Base-by-base conservation (phyloP, 352 stramenopile genomes). In the Phytopythium boreale region DNA sequence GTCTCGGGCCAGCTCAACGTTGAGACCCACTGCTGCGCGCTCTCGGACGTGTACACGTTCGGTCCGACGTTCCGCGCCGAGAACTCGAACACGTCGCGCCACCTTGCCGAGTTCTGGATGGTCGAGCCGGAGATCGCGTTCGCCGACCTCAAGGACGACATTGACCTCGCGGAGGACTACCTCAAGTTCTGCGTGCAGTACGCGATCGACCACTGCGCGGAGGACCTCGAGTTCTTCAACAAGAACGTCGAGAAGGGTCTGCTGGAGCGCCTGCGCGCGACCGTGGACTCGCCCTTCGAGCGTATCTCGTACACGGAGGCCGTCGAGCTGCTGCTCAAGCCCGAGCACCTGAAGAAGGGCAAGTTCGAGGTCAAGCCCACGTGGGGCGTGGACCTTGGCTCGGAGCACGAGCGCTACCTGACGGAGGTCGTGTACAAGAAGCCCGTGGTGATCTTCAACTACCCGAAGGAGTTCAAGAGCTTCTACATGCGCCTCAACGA, bases 401-500 rank as follows among this genome's bases (percentile, higher is more conserved):
- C 96, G 41, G 96, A 99, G 71, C 97, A 99, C 74, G 97, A 99
- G 76, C 86, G 96, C 36, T 99, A 97, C 80, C 77, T 99, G 56
- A 95, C 96, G 11, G 97, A 99, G 77, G 76, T 77, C 51, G 80
- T 92, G 20, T 92, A 78, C 76, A 86, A 90, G 72, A 91, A 92
- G 72, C 85, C 85, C 6, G 95, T 99, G 10, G 98, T 99, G 77
- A 95, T 99, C 63, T 99, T 97, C 70, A 90, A 99, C 75, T 99
- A 99, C 84, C 98, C 98, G 9, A 98, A 98, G 70, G 85, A 90
- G 52, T 99, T 99, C 73, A 99, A 99, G 87, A 97, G 97, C 49
- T 99, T 99, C 71, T 99, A 99, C 87, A 99, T 99, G 98, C 88
- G 97, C 55, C 81, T 98, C 65, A 99, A 99, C 76, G 95, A 98